These are phyloP conservation scores for Ambispora gerdemannii DNA, from an alignment of 192 early-diverging fungal species.

Conservation along the genomic window DNA sequence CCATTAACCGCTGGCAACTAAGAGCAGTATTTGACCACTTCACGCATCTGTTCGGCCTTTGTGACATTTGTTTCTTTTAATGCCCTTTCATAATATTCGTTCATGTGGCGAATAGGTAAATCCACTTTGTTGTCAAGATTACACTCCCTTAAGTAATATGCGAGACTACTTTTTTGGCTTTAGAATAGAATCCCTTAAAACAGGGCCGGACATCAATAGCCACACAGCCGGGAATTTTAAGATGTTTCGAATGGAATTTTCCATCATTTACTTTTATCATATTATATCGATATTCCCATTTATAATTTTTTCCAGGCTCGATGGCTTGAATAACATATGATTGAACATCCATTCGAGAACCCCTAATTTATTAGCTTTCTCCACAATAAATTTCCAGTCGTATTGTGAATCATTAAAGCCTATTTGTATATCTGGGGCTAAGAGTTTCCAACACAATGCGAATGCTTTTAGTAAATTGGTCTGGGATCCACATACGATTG, in stretches of 20 bases:
- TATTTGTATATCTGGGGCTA: not conserved
- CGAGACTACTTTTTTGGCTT: conserved; percentile 1
- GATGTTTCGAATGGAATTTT: not conserved
- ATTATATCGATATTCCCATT: not conserved
- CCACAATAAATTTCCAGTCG: not conserved
- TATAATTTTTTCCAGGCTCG: not conserved
- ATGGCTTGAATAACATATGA: conserved; percentile 3
- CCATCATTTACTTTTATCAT: not conserved
- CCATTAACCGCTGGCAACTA: conserved; percentile 8
- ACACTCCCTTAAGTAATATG: not conserved
- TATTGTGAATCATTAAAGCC: not conserved
- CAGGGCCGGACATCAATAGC: not conserved
- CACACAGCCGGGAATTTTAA: conserved; percentile 3
- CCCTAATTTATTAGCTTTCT: not conserved
- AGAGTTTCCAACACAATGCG: not conserved
- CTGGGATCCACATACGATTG: not conserved
- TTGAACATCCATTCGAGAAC: not conserved
- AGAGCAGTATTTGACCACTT: not conserved
- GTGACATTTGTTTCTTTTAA: not conserved
- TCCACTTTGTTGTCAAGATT: not conserved
- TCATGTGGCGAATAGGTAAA: not conserved
- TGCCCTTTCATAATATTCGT: not conserved
- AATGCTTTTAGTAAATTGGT: not conserved
- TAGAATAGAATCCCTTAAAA: not conserved
- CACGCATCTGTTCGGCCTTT: not conserved